Base-by-base conservation (phyloP, 768 basidiomycete genomes). In the Coprinellus micaceus region DNA sequence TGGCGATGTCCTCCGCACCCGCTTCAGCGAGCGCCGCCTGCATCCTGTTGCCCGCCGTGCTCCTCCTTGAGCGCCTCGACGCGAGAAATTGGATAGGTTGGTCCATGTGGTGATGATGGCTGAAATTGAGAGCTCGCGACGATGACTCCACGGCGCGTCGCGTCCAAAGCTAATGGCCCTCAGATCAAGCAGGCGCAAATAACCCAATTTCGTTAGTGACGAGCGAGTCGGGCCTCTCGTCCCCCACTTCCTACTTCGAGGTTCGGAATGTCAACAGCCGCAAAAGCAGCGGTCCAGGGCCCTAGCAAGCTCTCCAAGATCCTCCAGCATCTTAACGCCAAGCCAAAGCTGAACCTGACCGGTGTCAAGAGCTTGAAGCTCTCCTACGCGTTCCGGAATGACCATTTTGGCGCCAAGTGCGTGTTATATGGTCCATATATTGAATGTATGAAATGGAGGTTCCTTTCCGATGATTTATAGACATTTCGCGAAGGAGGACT, bases 401-500 rank as follows among this genome's bases (percentile, higher is more conserved):
- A 88, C 68, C 86, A 90, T 66, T 88, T 84, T 65, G 88, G 87
- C 60, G 86, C 88, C 25, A 78, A 86, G 89, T 89, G 21, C 29
- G 46, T 47, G 25, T 47, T 28, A 44, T 3, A 25, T 36, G 24
- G 36, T 9, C 9, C 36, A 19, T 22, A 29, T 49, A 26, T 56
- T 24, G 1, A 62, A 15, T 47, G 3, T 25, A 12, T 22, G 36
- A n/a, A 17, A 24, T 11, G 9, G 12, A 21, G 37, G 28, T 15
- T 17, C 9, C 36, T 37, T 15, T 43, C n/a, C 13, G 6, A 12
- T 33, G 22, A 30, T 24, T 57, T 26, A 24, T 26, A 90, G 91
- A 44, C 84, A 90, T 74, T 92, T 93, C 60, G 78, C 88, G 37
- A 89, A 88, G 65, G 84, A 92, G 39, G 79, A 88, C n/a, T 71